Conservation (phyloP, 768 basidiomycete genomes). For the Galerina sulciceps region DNA sequence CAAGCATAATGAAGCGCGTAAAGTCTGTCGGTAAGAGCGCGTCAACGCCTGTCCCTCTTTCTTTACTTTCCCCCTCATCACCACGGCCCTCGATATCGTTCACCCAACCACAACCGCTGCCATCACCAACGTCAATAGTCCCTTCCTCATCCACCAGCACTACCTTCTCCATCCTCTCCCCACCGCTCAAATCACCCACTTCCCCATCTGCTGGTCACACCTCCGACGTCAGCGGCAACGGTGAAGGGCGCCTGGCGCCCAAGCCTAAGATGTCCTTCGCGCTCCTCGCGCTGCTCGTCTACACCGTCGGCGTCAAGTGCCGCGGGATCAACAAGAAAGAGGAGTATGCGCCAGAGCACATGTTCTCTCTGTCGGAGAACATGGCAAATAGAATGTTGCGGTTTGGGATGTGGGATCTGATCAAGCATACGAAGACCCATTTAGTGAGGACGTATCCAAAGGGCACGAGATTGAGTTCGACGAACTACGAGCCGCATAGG, state of each 20-base stretch:
- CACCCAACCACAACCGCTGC: neutral
- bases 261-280: constrained; percentile 78
- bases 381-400: constrained; percentile 80
- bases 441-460: constrained; percentile 90
- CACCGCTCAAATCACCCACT: neutral
- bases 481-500: constrained; percentile 90
- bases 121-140: neutral
- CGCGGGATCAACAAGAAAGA: constrained; percentile 92
- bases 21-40: constrained; percentile 15
- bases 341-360: constrained; percentile 81
- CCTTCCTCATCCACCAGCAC: neutral
- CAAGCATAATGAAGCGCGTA: constrained; percentile 21
- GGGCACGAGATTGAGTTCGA: constrained; percentile 79
- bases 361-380: constrained; percentile 92
- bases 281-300: constrained; percentile 83
- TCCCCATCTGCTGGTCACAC: neutral
- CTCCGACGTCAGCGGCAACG: neutral
- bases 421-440: constrained; percentile 90
- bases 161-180: neutral
- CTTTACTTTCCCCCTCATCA: neutral
- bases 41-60: neutral
- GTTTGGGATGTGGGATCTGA: constrained; percentile 65
- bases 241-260: constrained; percentile 6
- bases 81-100: neutral
- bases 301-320: constrained; percentile 96